These are phyloP conservation scores for Xylariaceae sp. DNA, from an alignment of 2,329 filamentous ascomycete genomes.

Conservation along the genomic window DNA sequence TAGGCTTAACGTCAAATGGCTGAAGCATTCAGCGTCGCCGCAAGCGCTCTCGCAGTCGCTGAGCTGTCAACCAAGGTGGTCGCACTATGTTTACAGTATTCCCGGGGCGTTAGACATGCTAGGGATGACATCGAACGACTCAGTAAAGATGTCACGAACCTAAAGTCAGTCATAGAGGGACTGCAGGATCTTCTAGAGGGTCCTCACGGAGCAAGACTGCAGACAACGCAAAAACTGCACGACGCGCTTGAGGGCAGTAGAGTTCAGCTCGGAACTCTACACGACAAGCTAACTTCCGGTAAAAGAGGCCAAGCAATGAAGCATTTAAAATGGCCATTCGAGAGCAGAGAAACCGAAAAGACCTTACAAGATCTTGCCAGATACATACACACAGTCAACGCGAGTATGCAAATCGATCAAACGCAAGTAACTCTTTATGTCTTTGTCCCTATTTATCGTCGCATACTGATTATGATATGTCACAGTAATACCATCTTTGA, in stretches of 20 bases:
- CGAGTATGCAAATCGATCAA: not conserved
- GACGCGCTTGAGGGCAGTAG: not conserved
- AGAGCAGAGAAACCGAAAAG: conserved; percentile 34
- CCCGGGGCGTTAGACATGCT: not conserved
- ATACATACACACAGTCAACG: conserved; percentile 16
- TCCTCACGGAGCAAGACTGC: not conserved
- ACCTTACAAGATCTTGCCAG: conserved; percentile 29
- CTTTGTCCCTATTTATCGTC: not conserved
- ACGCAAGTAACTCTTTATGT: not conserved
- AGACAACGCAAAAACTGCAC: not conserved
- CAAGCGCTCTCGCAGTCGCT: conserved; percentile 1
- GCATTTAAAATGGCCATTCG: conserved; percentile 39
- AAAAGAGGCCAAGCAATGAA: conserved; percentile 31
- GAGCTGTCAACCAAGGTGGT: not conserved
- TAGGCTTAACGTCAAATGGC: not conserved
- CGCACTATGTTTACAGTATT: not conserved
- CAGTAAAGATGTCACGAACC: not conserved
- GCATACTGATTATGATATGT: not conserved
- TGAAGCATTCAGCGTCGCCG: not conserved
- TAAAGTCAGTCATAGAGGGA: not conserved
- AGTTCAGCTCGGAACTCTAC: conserved; percentile 21
- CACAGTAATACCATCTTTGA: not conserved
- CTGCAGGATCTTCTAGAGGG: not conserved
- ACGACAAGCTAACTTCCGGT: conserved; percentile 26
- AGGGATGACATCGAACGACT: not conserved